Conservation (phyloP, 495 filamentous ascomycete genomes). For the Entonaema liquescens region DNA sequence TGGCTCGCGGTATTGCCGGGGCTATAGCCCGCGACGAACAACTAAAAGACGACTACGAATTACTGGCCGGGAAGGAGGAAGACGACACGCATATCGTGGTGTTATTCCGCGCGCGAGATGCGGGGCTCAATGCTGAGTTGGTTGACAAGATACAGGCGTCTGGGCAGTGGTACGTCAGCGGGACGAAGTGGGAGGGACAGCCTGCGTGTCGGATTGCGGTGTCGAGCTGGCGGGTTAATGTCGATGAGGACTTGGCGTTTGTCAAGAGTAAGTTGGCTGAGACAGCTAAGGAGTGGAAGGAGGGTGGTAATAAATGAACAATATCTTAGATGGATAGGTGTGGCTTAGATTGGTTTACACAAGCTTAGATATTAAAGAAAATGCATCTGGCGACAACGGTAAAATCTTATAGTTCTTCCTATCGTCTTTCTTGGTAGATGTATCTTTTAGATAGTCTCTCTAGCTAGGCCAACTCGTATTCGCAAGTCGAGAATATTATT, state of each 20-base stretch:
- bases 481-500: background rate
- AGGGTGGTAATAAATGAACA: conserved; percentile 5
- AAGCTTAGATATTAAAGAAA: background rate
- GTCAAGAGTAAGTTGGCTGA: conserved; percentile 48
- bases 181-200: conserved; percentile 76
- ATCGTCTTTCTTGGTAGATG: background rate
- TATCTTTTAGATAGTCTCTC: background rate
- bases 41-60: conserved; percentile 66
- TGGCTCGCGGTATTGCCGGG: conserved; percentile 72
- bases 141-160: conserved; percentile 76
- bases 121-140: conserved; percentile 69
- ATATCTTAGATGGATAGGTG: background rate
- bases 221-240: conserved; percentile 78
- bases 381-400: background rate
- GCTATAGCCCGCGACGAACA: conserved; percentile 57
- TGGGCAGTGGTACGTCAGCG: conserved; percentile 81
- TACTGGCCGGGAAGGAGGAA: conserved; percentile 53
- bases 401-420: background rate
- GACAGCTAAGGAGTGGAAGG: conserved; percentile 34
- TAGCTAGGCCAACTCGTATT: background rate
- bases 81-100: conserved; percentile 77
- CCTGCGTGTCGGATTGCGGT: conserved; percentile 83
- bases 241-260: conserved; percentile 62
- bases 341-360: background rate
- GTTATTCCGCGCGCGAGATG: conserved; percentile 78